A percentile compares a stretch with the other conserved stretches of the same genome.
These are phyloP conservation scores for Punica granatum DNA, from an alignment of 345 rosid species.

Conservation along the genomic window DNA sequence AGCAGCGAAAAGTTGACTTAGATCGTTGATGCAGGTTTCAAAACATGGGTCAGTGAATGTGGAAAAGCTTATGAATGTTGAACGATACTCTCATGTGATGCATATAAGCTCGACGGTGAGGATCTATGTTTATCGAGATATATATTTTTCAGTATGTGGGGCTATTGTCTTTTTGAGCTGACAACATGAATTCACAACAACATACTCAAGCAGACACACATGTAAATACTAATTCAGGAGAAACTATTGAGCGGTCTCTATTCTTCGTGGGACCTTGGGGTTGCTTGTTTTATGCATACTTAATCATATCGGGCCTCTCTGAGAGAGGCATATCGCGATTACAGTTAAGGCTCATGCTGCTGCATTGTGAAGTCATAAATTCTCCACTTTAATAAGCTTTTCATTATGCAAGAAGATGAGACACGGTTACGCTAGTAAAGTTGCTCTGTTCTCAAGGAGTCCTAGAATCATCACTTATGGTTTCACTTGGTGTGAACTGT, in stretches of 20 bases:
- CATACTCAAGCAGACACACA: neutral
- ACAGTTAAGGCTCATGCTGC: neutral
- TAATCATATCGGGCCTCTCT: neutral
- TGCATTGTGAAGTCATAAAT: neutral
- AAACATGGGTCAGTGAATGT: slow-evolving; percentile 76
- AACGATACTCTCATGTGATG: slow-evolving; percentile 89
- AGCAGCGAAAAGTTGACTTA: neutral
- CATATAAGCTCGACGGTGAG: slow-evolving; percentile 94
- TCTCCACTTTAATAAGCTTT: neutral
- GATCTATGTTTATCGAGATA: neutral
- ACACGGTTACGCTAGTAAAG: neutral
- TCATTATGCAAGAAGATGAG: neutral
- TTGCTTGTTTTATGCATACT: neutral
- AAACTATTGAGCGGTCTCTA: neutral
- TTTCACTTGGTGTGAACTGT: neutral
- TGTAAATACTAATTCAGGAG: neutral
- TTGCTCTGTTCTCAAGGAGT: neutral
- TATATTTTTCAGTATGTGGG: neutral
- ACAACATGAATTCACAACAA: neutral
- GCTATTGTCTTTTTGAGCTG: neutral
- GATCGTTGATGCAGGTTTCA: slow-evolving; percentile 42
- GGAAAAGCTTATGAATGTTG: slow-evolving; percentile 84
- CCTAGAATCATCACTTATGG: neutral
- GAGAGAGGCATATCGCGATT: neutral
- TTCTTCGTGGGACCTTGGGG: neutral